These are phyloP conservation scores for Acer saccharum DNA, from an alignment of 345 rosid genomes.

Conservation along the genomic window DNA sequence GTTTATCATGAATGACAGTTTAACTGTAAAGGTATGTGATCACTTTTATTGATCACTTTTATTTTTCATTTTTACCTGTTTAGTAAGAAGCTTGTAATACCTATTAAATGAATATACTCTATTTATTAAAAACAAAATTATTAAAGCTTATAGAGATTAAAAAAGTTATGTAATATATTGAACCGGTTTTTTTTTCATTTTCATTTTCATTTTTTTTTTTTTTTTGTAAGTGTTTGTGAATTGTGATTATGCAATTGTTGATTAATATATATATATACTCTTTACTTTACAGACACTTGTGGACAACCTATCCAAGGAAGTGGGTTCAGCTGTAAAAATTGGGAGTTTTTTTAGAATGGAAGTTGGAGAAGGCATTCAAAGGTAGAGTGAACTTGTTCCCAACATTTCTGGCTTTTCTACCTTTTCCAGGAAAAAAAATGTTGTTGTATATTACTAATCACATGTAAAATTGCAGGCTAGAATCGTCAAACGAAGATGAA, in stretches of 20 bases:
- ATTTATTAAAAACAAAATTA: too few species aligned
- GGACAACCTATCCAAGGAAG: conserved; percentile 70
- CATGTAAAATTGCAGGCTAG: conserved; percentile 41
- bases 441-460: neutral
- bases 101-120: too few species aligned
- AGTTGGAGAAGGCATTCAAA: conserved; percentile 95
- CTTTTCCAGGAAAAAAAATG: neutral
- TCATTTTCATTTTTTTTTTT: too few species aligned
- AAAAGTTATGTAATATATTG: too few species aligned
- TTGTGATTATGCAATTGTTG: neutral
- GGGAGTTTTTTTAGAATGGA: conserved; percentile 84
- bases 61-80: too few species aligned
- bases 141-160: too few species aligned
- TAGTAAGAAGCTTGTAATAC: too few species aligned
- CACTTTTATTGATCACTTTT: too few species aligned
- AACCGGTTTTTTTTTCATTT: too few species aligned
- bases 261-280: neutral
- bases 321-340: conserved; percentile 79
- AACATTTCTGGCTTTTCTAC: neutral
- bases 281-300: conserved; percentile 53
- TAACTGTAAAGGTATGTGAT: conserved; percentile 64
- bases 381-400: conserved; percentile 42
- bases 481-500: conserved; percentile 43
- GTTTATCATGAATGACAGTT: conserved; percentile 69
- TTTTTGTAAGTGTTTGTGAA: neutral